phyloP scores from a whole-genome alignment of 352 stramenopile genomes.

The Phytophthora vignae region DNA sequence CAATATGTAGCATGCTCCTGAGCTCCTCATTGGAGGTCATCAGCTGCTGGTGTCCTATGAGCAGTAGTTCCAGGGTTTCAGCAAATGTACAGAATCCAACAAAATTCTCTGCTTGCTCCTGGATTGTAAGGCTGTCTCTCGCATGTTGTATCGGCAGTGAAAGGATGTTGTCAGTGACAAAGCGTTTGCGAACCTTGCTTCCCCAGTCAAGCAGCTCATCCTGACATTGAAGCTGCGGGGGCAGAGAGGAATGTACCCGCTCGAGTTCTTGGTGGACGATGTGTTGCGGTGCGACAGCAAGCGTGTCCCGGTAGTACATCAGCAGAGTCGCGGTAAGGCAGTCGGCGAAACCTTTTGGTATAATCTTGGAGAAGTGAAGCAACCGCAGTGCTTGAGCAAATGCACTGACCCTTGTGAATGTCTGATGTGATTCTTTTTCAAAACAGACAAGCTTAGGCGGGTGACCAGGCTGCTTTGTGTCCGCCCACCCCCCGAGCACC shows the following conservation, averaged over 20 bases:
- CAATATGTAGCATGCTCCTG: no score
- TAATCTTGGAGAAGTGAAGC: constrained; percentile 6
- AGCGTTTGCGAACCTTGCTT: no score
- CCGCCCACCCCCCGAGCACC: constrained; percentile 17
- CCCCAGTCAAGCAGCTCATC: no score
- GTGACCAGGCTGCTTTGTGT: constrained; percentile 8
- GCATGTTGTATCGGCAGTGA: no score
- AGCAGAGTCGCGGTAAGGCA: constrained; percentile 13
- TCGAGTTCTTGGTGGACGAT: not conserved
- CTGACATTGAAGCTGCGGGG: not conserved
- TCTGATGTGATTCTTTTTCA: not conserved
- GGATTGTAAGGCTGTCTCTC: no score
- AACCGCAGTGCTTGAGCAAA: constrained; percentile 1
- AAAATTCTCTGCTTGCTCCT: no score
- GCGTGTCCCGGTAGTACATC: constrained; percentile 14
- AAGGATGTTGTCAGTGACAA: no score
- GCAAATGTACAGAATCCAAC: no score
- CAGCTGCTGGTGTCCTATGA: no score
- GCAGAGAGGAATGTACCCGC: not conserved
- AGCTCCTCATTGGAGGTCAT: no score
- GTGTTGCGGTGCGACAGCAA: constrained; percentile 4
- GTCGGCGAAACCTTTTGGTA: constrained; percentile 8
- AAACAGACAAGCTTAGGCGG: constrained; percentile 20
- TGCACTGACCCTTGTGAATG: not conserved
- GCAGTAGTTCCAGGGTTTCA: no score